Percentiles rank a stretch among this genome's conserved stretches.
Evolutionary conservation across 768 basidiomycete genomes (phyloP).

Genomic region (Phylloporus arenicola): DNA sequence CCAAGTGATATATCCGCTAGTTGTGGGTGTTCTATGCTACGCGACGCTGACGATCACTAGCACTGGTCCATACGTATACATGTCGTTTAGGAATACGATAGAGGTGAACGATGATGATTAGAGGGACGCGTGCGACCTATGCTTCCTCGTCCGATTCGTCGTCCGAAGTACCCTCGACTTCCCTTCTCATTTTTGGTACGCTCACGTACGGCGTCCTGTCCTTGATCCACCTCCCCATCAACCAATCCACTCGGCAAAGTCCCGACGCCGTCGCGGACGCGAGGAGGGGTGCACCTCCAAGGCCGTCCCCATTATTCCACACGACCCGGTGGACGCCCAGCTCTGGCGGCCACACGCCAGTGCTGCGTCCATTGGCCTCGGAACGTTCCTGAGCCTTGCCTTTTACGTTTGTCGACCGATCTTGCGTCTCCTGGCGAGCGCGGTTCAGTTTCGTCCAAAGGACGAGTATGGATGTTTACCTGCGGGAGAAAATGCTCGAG

Average conservation of each 20-base stretch:
- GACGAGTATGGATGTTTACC: conserved; percentile 31
- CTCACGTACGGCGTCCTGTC: conserved; percentile 63
- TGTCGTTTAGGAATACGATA: not conserved
- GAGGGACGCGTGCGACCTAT: not conserved
- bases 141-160: conserved; percentile 30
- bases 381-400: conserved; percentile 27
- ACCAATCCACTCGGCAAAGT: conserved; percentile 77
- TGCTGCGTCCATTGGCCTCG: conserved; percentile 25
- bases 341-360: conserved; percentile 75
- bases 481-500: conserved; percentile 80
- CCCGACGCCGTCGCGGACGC: conserved; percentile 83
- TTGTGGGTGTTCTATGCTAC: not conserved
- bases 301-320: conserved; percentile 79
- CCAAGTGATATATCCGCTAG: conserved; percentile 45
- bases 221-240: conserved; percentile 70
- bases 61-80: not conserved
- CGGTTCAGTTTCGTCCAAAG: not conserved
- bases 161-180: conserved; percentile 40
- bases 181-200: conserved; percentile 57
- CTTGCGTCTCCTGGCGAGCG: conserved; percentile 42
- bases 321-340: conserved; percentile 70
- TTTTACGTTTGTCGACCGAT: conserved; percentile 30
- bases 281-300: conserved; percentile 51
- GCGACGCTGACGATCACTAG: not conserved
- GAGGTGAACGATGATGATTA: not conserved